These are phyloP conservation scores for Penicillium nordicum DNA, from an alignment of 2,329 filamentous ascomycete genomes.

Conservation along the genomic window DNA sequence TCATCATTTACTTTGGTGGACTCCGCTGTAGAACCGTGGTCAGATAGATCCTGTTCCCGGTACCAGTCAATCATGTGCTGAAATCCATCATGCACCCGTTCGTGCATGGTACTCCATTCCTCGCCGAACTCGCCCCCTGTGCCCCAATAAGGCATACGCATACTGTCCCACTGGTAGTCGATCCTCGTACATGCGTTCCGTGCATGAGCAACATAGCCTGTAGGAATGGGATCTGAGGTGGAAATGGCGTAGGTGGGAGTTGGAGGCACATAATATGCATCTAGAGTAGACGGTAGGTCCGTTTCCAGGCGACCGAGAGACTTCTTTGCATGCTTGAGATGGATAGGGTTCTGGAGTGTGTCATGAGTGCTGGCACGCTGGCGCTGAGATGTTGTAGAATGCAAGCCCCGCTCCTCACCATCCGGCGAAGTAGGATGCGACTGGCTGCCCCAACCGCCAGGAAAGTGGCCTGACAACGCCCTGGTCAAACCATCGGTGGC, in stretches of 20 bases:
- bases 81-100: constrained; percentile 76
- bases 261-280: constrained; percentile 66
- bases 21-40: constrained; percentile 12
- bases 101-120: constrained; percentile 95
- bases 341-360: constrained; percentile 29
- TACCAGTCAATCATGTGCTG: constrained; percentile 85
- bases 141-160: constrained; percentile 75
- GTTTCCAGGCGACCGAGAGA: constrained; percentile 34
- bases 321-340: constrained; percentile 18
- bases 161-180: constrained; percentile 97
- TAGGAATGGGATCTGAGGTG: constrained; percentile 73
- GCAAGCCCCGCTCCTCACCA: constrained; percentile 24
- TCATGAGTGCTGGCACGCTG: constrained; percentile 50
- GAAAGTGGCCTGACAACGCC: constrained; percentile 48
- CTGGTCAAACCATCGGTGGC: constrained; percentile 37
- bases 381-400: constrained; percentile 20
- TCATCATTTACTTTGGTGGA: constrained; percentile 46
- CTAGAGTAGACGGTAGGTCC: constrained; percentile 27
- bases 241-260: constrained; percentile 81
- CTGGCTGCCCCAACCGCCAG: constrained; percentile 54
- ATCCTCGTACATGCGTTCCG: constrained; percentile 78
- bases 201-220: constrained; percentile 85
- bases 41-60: constrained; percentile 40
- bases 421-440: constrained; percentile 24
- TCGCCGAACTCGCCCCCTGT: constrained; percentile 84